Evolutionary conservation across 1,139 yeast species (phyloP), one percentile per base, ranked within the genome.

Genomic region (Spencermartinsiella ligniputridi): DNA sequence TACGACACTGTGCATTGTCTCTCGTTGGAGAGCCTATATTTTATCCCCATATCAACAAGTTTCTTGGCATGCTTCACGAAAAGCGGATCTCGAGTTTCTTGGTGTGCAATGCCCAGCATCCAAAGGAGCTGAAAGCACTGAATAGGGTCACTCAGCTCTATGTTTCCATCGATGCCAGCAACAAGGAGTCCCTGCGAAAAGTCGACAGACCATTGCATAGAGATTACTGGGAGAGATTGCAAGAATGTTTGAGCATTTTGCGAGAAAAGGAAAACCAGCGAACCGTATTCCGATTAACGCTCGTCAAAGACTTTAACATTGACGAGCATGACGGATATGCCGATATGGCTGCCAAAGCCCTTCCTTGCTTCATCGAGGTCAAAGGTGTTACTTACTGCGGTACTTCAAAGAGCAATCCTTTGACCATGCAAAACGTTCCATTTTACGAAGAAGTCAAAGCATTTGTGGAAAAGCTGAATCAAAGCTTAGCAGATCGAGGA

Each of bases 381-480:
- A 89, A 89, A 66, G 97, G 97, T 45, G 96, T 95, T 11, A 89
- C 96, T 0, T 89, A 85, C 67, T 88, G 96, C 67, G 96, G 96
- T 0, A 82, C 94, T 0, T 66, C 70, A 43, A 84, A 87, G 61
- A 90, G 92, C 38, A 88, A 88, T 60, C 92, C 96, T 39, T 72
- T 89, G 54, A 88, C 97, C 2, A 89, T 89, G 97, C 92, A 88
- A 63, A 89, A 89, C 60, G 90, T 89, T 45, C 97, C 97, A 39
- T 89, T 86, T 60, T 89, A 89, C 61, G 95, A 87, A 52, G 97
- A 89, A 62, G 90, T 96, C 60, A 81, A 81, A 56, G 68, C 64
- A 4, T 89, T 89, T 62, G 96, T 88, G 3, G 74, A 71, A 43
- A 71, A 69, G 11, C 75, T 89, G 52, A 75, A 78, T 35, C 68